Conservation (phyloP, 257 asterid species). For the Solanum chaucha region DNA sequence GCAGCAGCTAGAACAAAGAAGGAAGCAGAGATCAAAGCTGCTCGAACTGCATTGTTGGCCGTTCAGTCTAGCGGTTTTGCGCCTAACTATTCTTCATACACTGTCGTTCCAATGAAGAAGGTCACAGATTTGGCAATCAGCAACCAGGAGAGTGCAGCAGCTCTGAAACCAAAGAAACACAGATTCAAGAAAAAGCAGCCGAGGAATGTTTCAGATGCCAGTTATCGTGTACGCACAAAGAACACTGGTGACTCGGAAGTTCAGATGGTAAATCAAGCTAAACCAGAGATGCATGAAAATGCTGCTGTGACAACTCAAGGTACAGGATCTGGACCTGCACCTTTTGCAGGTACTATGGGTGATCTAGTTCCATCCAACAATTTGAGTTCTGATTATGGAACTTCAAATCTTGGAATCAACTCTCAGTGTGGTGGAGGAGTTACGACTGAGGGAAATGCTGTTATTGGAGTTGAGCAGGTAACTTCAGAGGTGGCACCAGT, state of each 20-base stretch:
- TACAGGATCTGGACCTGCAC: slow-evolving; percentile 2
- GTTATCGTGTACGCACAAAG: slow-evolving; percentile 5
- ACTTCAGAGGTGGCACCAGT: background rate
- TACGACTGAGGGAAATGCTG: background rate
- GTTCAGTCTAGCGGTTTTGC: slow-evolving; percentile 44
- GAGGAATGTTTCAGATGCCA: slow-evolving; percentile 11
- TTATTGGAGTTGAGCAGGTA: background rate
- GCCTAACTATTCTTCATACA: slow-evolving; percentile 33
- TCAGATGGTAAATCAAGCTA: slow-evolving; percentile 9
- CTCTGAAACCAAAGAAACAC: slow-evolving; percentile 52
- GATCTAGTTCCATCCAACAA: background rate
- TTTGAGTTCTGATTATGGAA: background rate
- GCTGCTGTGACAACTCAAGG: slow-evolving; percentile 1
- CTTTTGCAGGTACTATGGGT: background rate
- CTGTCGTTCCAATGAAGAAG: slow-evolving; percentile 72
- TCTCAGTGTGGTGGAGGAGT: background rate
- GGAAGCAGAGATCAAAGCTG: slow-evolving; percentile 94
- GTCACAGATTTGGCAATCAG: slow-evolving; percentile 36
- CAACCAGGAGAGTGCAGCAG: slow-evolving; percentile 43
- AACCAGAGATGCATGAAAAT: background rate
- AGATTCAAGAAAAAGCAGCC: slow-evolving; percentile 44
- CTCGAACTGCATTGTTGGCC: slow-evolving; percentile 86
- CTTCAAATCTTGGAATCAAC: background rate
- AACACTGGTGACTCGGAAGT: slow-evolving; percentile 3
- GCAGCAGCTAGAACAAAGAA: slow-evolving; percentile 74